Percentiles rank a stretch among this genome's conserved stretches.
Evolutionary conservation across 805 yeast species (phyloP).

Genomic region (Cyberlindnera euphorbiae): DNA sequence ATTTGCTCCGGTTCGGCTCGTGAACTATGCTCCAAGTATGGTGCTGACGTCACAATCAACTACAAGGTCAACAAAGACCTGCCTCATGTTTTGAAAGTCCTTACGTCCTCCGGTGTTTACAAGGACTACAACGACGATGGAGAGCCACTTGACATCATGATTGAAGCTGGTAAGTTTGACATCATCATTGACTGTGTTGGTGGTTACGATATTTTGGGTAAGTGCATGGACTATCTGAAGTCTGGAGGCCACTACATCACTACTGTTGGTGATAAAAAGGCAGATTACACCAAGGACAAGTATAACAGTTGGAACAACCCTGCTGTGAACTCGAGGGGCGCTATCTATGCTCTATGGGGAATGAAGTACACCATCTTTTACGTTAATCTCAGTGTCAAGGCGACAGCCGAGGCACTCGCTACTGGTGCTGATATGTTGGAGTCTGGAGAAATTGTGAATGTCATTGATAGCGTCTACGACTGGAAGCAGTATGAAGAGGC

Average conservation of each 20-base stretch:
- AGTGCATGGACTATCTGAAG: conserved; percentile 40
- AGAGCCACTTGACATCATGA: conserved; percentile 20
- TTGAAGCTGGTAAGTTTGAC: conserved; percentile 42
- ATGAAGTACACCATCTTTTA: conserved; percentile 33
- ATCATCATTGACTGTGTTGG: conserved; percentile 70
- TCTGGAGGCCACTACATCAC: conserved; percentile 43
- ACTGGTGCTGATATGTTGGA: conserved; percentile 42
- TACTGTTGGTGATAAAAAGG: conserved; percentile 57
- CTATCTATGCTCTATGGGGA: conserved; percentile 33
- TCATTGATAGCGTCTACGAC: conserved; percentile 51
- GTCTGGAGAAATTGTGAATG: conserved; percentile 40
- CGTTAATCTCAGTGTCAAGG: conserved; percentile 26
- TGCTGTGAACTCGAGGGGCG: conserved; percentile 31
- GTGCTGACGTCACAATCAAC: conserved; percentile 51
- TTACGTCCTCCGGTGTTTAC: conserved; percentile 29
- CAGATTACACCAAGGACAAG: conserved; percentile 33
- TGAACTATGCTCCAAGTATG: conserved; percentile 37
- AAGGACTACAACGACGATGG: conserved; percentile 27
- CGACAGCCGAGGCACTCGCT: conserved; percentile 31
- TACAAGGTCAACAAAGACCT: conserved; percentile 32
- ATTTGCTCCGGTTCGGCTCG: conserved; percentile 54
- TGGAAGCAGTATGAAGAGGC: conserved; percentile 57
- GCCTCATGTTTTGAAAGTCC: conserved; percentile 16
- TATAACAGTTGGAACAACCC: conserved; percentile 33
- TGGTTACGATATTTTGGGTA: conserved; percentile 43